Evolutionary conservation across 352 stramenopile genomes (phyloP), one percentile per base, ranked within the genome.

Genomic region (Globisporangium nunn): DNA sequence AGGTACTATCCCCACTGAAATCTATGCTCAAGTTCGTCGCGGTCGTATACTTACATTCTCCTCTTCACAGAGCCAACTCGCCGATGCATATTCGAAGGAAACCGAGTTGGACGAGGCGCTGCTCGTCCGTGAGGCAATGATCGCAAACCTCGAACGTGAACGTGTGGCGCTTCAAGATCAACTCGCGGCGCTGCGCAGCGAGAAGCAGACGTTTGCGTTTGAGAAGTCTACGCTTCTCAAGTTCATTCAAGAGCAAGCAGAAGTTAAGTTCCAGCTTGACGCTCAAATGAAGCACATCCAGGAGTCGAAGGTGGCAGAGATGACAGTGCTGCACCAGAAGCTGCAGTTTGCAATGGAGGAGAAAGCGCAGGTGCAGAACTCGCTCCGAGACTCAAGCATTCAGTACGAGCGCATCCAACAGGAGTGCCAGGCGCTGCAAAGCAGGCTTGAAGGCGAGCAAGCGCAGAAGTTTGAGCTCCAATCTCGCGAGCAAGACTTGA

Each of bases 251-350:
- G 33, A 37, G 33, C 79, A 90, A 59, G 80, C 79, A 1, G 77
- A 88, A 56, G 61, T 66, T 43, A 90, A 89, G 47, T 82, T 89
- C 44, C 68, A 78, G 18, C 33, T 85, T 8, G 78, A 92, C 14
- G 72, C 74, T 12, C 63, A 68, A 55, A 28, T 83, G 1, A 78
- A 87, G 62, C 68, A 73, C 7, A 54, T 75, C 12, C 74, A 86
- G 44, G 66, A 81, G n/a, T 64, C 71, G 1, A 68, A 75, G n/a
- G 33, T 64, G 4, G 58, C 71, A 5, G 70, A 78, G 29, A 18
- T 63, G 0, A 54, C 74, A 30, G 54, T 33, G n/a, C 62, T 74
- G 17, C 68, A 86, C 14, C 50, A 64, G 10, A 64, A 62, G 28
- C 57, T 83, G 1, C 62, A 86, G 54, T 40, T 58, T 0, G 64